Conservation (phyloP, 495 filamentous ascomycete genomes). For the Lasiosphaeria miniovina region DNA sequence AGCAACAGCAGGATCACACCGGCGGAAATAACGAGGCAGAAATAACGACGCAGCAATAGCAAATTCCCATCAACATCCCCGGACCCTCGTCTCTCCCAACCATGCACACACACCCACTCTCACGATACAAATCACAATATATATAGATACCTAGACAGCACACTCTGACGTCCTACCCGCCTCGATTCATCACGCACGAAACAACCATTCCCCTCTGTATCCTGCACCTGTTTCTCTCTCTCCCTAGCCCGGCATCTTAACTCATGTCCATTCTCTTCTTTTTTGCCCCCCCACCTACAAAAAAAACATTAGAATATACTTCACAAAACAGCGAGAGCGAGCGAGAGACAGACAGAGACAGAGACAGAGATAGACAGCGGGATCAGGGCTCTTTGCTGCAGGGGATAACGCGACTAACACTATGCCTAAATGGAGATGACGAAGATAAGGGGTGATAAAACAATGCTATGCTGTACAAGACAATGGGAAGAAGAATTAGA, state of each 20-base stretch:
- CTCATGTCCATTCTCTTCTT: background rate
- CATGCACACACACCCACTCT: too few species aligned
- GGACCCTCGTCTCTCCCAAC: too few species aligned
- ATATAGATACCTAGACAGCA: background rate
- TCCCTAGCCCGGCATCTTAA: background rate
- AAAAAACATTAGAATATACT: background rate
- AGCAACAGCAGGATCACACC: too few species aligned
- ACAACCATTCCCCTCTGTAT: background rate
- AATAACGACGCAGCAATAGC: too few species aligned
- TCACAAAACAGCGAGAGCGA: background rate
- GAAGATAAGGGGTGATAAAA: background rate
- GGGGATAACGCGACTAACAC: too few species aligned
- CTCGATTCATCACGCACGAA: background rate
- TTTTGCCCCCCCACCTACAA: background rate
- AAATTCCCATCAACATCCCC: too few species aligned
- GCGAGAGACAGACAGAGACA: background rate
- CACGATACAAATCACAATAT: too few species aligned
- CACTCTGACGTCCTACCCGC: background rate
- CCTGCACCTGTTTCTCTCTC: background rate
- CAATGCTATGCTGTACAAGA: conserved; percentile 1
- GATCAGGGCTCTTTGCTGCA: too few species aligned
- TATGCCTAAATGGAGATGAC: too few species aligned
- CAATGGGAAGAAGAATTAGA: background rate
- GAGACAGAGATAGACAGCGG: background rate
- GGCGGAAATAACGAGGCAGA: too few species aligned